phyloP scores from a whole-genome alignment of 176 grass and related monocot species.

The Musa acuminata region DNA sequence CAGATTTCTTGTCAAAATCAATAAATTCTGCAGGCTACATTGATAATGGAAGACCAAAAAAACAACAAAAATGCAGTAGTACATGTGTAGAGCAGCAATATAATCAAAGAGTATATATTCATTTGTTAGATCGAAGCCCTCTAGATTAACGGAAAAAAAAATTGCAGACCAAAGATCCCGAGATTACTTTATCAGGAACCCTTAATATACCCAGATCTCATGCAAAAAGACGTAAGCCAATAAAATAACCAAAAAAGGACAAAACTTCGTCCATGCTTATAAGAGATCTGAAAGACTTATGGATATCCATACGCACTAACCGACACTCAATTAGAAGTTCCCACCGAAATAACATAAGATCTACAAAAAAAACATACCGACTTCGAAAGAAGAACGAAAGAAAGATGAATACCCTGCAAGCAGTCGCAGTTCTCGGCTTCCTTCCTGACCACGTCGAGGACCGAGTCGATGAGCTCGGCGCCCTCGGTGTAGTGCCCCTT shows the following conservation, averaged over 20 bases:
- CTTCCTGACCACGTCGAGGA: slow-evolving; percentile 9
- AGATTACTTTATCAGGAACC: background rate
- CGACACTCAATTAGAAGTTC: background rate
- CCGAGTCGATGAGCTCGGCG: slow-evolving; percentile 15
- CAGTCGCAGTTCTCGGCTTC: slow-evolving; percentile 17
- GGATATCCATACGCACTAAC: background rate
- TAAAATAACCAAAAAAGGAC: background rate
- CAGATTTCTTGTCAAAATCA: too few relatives aligned
- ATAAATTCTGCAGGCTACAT: too few relatives aligned
- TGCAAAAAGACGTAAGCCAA: background rate
- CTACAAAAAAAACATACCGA: background rate
- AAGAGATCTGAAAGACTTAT: too few relatives aligned
- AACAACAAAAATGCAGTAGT: too few relatives aligned
- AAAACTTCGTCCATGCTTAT: background rate
- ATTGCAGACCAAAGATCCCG: background rate
- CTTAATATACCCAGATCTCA: too few relatives aligned
- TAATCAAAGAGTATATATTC: too few relatives aligned
- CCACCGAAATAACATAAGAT: background rate
- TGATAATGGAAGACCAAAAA: too few relatives aligned
- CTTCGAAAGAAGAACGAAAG: background rate
- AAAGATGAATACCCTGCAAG: slow-evolving; percentile 3
- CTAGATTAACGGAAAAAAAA: too few relatives aligned
- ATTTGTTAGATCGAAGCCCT: too few relatives aligned
- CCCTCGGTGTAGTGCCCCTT: slow-evolving; percentile 20
- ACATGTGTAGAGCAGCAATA: too few relatives aligned